A percentile compares a stretch with the other conserved stretches of the same genome.
These are phyloP conservation scores for Penicillium sp. DNA, from an alignment of 2,329 filamentous ascomycete species.

Conservation along the genomic window DNA sequence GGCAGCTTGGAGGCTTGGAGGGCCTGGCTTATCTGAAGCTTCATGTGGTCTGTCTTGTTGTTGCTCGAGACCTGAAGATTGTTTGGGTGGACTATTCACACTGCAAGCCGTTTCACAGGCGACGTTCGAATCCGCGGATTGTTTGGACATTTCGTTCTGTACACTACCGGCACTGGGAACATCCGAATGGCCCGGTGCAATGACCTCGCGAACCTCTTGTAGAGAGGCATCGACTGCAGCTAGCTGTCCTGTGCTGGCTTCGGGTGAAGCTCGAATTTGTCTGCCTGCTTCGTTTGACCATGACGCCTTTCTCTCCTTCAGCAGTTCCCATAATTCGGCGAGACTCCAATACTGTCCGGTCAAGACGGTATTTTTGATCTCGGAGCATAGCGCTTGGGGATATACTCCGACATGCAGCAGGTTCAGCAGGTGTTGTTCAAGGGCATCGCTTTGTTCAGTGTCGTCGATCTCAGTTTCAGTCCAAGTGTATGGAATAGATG, in stretches of 20 bases:
- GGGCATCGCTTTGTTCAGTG: not conserved
- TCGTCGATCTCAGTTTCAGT: not conserved
- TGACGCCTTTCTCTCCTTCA: slow-evolving; percentile 15
- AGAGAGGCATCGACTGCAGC: not conserved
- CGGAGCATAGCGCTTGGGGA: not conserved
- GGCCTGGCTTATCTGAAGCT: not conserved
- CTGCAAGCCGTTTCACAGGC: not conserved
- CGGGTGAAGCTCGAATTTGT: not conserved
- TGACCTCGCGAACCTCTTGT: not conserved
- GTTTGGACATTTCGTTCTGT: not conserved
- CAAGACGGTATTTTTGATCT: not conserved
- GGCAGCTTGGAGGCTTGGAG: not conserved
- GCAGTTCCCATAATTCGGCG: slow-evolving; percentile 20
- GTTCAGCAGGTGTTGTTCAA: slow-evolving; percentile 11
- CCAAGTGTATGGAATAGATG: slow-evolving; percentile 13
- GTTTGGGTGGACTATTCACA: not conserved
- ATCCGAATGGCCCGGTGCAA: not conserved
- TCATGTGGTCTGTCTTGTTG: not conserved
- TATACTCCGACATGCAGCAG: slow-evolving; percentile 15
- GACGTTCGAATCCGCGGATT: not conserved
- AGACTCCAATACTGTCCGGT: slow-evolving; percentile 19
- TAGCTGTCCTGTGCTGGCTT: not conserved
- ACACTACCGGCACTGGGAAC: not conserved
- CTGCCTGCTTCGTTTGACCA: slow-evolving; percentile 6
- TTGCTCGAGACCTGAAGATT: not conserved